Evolutionary conservation across 371 early-diverging fungal species (phyloP), one percentile per base, ranked within the genome.

Genomic region (Catenaria anguillulae): DNA sequence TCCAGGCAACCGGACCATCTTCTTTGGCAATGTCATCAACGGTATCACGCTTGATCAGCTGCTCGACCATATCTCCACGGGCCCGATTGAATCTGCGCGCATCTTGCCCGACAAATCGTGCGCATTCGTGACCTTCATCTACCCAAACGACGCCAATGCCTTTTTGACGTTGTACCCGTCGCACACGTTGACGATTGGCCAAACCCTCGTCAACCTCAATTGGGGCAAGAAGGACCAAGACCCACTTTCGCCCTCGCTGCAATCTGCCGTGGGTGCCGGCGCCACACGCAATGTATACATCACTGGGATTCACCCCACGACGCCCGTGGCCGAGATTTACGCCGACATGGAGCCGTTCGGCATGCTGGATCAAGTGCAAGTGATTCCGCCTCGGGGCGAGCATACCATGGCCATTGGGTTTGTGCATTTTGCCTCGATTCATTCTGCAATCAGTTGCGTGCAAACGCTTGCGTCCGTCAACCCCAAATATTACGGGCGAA

Each of bases 281-380:
- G 89, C 87, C 19, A 76, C 84, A 24, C 80, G 90, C 15, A 84
- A 80, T 69, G 88, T 92, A 29, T 90, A 81, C 71, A 61, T 92
- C 40, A 88, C 89, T 19, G 75, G 75, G 36, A 63, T 87, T 29
- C 86, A 84, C 67, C 77, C 75, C 0, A 62, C 68, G 26, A 62
- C 78, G 31, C 79, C 78, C 0, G 70, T 82, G 29, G 79, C 79
- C 36, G 62, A 37, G 13, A 62, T 89, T 36, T 67, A 65, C 8
- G 72, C 77, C 10, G 81, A 84, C 36, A 71, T 88, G 40, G 65
- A 70, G 12, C 66, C 71, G 35, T 92, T 81, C 71, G 90, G 90
- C 12, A 67, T 73, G 13, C 78, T 90, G 46, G 92, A 92, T 42
- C 79, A 79, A 23, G 64, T 90, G 67, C 79, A 82, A 64, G 71